These are phyloP conservation scores for Suillus lakei DNA, from an alignment of 768 basidiomycete genomes.

Conservation along the genomic window DNA sequence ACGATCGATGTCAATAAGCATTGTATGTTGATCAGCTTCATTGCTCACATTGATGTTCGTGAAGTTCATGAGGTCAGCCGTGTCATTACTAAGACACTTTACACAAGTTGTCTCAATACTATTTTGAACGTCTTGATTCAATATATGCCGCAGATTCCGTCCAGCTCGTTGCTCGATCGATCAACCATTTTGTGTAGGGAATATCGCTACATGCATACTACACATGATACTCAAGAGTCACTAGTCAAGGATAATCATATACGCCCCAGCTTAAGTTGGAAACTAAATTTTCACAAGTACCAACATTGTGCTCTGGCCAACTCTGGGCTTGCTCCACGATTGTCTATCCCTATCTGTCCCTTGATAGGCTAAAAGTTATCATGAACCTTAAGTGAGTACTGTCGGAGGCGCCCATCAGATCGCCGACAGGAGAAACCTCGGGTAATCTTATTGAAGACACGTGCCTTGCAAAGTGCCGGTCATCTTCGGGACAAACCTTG, in stretches of 20 bases:
- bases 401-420: neutral
- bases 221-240: no score
- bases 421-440: neutral
- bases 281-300: neutral
- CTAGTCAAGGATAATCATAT: neutral
- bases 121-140: no score
- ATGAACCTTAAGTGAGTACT: neutral
- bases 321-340: neutral
- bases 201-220: neutral
- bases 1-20: constrained; percentile 3
- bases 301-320: neutral
- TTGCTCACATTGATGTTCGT: constrained; percentile 62
- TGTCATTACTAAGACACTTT: neutral
- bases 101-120: neutral
- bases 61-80: constrained; percentile 41
- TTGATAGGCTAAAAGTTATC: neutral
- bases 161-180: neutral
- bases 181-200: neutral
- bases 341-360: neutral
- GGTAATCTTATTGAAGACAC: neutral
- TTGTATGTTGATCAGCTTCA: neutral
- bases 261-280: neutral
- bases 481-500: neutral
- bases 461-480: neutral
- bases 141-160: no score